A percentile compares a stretch with the other conserved stretches of the same genome.
These are phyloP conservation scores for Penicillium oxalicum DNA, from an alignment of 2,329 filamentous ascomycete genomes.

Conservation along the genomic window DNA sequence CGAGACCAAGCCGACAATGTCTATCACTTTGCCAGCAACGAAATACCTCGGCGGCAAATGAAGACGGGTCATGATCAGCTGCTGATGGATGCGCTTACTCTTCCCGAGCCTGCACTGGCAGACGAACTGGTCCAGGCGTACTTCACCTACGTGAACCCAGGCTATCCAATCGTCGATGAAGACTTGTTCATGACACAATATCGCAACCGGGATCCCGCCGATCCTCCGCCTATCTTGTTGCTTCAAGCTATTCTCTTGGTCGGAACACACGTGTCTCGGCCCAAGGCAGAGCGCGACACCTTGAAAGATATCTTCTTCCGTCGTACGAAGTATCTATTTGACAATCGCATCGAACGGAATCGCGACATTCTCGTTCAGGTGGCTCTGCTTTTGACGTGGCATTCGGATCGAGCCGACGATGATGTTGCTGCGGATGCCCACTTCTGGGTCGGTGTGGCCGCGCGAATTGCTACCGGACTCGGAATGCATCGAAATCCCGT, in stretches of 20 bases:
- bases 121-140: constrained; percentile 49
- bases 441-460: constrained; percentile 50
- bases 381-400: constrained; percentile 51
- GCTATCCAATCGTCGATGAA: constrained; percentile 50
- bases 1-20: constrained; percentile 38
- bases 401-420: constrained; percentile 49
- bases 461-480: constrained; percentile 48
- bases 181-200: constrained; percentile 49
- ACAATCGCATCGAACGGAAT: constrained; percentile 50
- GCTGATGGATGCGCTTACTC: constrained; percentile 44
- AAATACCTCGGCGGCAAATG: constrained; percentile 39
- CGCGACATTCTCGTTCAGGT: constrained; percentile 51
- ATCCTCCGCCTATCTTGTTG: constrained; percentile 45
- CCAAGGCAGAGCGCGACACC: constrained; percentile 38
- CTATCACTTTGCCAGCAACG: constrained; percentile 41
- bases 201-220: constrained; percentile 39
- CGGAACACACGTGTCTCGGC: constrained; percentile 46
- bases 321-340: constrained; percentile 50
- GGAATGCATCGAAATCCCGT: constrained; percentile 49
- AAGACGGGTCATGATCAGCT: constrained; percentile 42
- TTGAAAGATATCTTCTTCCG: constrained; percentile 48
- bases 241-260: constrained; percentile 49
- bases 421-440: constrained; percentile 51
- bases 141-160: constrained; percentile 47
- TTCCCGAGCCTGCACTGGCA: constrained; percentile 45